Base-by-base conservation (phyloP, 345 rosid species). In the Salix purpurea region DNA sequence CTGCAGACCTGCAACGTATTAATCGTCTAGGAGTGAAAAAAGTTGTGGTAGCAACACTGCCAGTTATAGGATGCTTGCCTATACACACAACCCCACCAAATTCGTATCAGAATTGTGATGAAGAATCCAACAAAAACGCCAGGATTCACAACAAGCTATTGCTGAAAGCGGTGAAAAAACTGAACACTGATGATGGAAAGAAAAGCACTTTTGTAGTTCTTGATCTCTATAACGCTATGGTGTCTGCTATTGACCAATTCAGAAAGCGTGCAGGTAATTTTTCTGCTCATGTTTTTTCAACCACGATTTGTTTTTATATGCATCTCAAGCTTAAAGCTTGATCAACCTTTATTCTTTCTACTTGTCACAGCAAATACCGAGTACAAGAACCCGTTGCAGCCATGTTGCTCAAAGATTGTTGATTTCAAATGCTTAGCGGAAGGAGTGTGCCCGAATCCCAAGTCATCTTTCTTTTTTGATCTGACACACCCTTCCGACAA, bases 61-160 rank as follows among this genome's bases (percentile, higher is more conserved):
- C 50, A 13, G 5, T 1, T 44, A n/a, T 71, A 40, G 85, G 86
- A 70, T 86, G 88, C 78, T 61, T 84, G 44, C 88, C 85, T 2
- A 52, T 32, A 9, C 24, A 28, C 36, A 5, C 80, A 14, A 77
- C 37, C 18, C 15, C 7, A 34, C 61, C 52, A 52, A 19, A 52
- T n/a, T 76, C 81, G 3, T 84, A 74, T 65, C 2, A n/a, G 3
- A 70, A 76, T 19, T 86, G 89, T 52, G 78, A 66, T 19, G 79
- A 73, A 46, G 58, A 7, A 19, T 46, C 36, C 71, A 84, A 84
- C 56, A 30, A 24, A 7, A 67, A 34, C 40, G 13, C 77, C 4
- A 54, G 19, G 46, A 61, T 58, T 50, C 89, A 86, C 79, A 86
- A 84, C 79, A n/a, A 79, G 48, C 0, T 72, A 2, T 64, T 84